A percentile compares a stretch with the other conserved stretches of the same genome.
These are phyloP conservation scores for Microascus cirrosus DNA, from an alignment of 2,329 filamentous ascomycete genomes.

Conservation along the genomic window DNA sequence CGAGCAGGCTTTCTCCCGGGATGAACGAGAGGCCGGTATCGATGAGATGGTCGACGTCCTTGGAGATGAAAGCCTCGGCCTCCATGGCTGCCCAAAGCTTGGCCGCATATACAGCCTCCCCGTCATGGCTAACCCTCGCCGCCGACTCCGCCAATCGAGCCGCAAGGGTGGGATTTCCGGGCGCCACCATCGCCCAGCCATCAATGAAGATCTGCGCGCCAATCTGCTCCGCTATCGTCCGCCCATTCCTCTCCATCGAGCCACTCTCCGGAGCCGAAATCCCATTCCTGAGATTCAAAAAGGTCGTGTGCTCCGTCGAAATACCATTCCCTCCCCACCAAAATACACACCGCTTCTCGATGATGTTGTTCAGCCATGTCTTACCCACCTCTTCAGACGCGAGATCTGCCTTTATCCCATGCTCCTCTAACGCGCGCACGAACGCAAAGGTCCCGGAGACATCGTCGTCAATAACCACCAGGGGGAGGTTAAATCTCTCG, in stretches of 20 bases:
- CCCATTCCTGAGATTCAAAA: not conserved
- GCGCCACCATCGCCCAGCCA: not conserved
- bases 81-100: not conserved
- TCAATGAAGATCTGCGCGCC: not conserved
- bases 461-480: not conserved
- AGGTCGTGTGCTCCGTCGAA: not conserved
- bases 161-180: not conserved
- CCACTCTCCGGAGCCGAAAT: not conserved
- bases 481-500: not conserved
- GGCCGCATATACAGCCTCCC: not conserved
- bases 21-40: not conserved
- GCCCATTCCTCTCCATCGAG: not conserved
- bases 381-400: not conserved
- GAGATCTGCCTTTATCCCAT: not conserved
- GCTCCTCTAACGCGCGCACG: not conserved
- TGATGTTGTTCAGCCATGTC: not conserved
- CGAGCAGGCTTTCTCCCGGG: not conserved
- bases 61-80: not conserved
- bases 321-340: not conserved
- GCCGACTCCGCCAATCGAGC: not conserved
- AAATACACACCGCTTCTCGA: not conserved
- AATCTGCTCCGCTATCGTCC: not conserved
- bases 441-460: not conserved
- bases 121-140: not conserved
- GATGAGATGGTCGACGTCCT: not conserved